phyloP scores from a whole-genome alignment of 2,329 filamentous ascomycete genomes.

The Aspergillus sp. region DNA sequence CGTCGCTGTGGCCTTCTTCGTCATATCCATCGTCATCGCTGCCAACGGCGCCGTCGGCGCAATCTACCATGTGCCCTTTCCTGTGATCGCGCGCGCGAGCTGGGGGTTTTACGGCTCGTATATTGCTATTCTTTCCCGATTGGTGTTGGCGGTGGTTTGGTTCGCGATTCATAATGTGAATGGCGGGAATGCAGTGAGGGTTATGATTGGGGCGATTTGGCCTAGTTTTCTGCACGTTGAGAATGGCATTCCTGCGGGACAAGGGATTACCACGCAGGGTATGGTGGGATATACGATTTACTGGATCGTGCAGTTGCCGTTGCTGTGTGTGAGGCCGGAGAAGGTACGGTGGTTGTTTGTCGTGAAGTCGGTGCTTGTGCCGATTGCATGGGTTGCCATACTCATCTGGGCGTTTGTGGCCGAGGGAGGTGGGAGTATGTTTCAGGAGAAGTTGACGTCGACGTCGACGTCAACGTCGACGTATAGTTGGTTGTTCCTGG shows the following conservation, averaged over 20 bases:
- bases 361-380: slow-evolving; percentile 41
- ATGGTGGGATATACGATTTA: slow-evolving; percentile 42
- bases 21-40: slow-evolving; percentile 54
- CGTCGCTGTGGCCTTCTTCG: slow-evolving; percentile 46
- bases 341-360: slow-evolving; percentile 33
- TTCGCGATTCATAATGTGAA: slow-evolving; percentile 62
- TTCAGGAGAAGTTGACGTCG: slow-evolving; percentile 31
- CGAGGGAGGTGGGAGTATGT: slow-evolving; percentile 47
- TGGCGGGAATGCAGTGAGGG: slow-evolving; percentile 49
- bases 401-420: slow-evolving; percentile 56
- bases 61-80: slow-evolving; percentile 50
- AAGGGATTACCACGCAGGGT: slow-evolving; percentile 41
- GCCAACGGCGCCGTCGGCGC: slow-evolving; percentile 51
- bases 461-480: slow-evolving; percentile 42
- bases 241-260: slow-evolving; percentile 33
- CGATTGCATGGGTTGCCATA: slow-evolving; percentile 55
- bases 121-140: slow-evolving; percentile 47
- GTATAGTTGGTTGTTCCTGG: slow-evolving; percentile 51
- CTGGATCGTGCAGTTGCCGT: slow-evolving; percentile 40
- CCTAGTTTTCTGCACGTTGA: slow-evolving; percentile 32
- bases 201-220: slow-evolving; percentile 50
- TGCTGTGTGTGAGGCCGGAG: slow-evolving; percentile 39
- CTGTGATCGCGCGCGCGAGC: slow-evolving; percentile 49
- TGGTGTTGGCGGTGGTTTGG: slow-evolving; percentile 54
- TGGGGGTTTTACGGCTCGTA: slow-evolving; percentile 55